Percentiles rank a stretch among this genome's conserved stretches.
These are phyloP conservation scores for Podospora pseudopauciseta DNA, from an alignment of 495 filamentous ascomycete species.

Conservation along the genomic window DNA sequence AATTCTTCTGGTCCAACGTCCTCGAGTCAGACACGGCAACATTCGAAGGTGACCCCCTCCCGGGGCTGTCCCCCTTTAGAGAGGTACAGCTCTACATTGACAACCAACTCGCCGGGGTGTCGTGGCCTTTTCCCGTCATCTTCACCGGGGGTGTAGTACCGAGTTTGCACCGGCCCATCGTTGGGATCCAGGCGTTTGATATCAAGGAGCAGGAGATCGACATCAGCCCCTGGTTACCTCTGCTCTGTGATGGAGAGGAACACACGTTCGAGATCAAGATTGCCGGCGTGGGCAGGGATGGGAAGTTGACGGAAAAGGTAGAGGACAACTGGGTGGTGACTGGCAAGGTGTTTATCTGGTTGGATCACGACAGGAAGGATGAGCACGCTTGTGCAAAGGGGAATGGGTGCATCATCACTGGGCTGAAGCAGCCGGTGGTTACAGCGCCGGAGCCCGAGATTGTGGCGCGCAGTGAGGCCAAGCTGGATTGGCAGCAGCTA, in stretches of 20 bases:
- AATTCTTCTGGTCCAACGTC: constrained; percentile 90
- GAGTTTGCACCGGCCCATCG: constrained; percentile 77
- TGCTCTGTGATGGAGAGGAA: constrained; percentile 58
- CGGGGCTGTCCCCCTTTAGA: constrained; percentile 73
- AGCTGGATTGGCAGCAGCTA: constrained; percentile 44
- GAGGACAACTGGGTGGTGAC: constrained; percentile 75
- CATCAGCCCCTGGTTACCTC: constrained; percentile 70
- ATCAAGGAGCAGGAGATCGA: constrained; percentile 79
- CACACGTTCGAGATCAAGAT: constrained; percentile 73
- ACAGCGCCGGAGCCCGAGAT: constrained; percentile 27
- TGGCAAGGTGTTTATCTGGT: constrained; percentile 77
- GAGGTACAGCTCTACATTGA: constrained; percentile 82
- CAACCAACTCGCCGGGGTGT: constrained; percentile 68
- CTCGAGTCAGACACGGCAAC: constrained; percentile 58
- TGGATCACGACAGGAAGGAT: constrained; percentile 38
- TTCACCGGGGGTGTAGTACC: constrained; percentile 87
- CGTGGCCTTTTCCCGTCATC: constrained; percentile 82
- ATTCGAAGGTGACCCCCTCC: constrained; percentile 58
- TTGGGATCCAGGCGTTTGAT: constrained; percentile 82
- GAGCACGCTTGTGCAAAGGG: background rate
- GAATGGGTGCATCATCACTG: background rate
- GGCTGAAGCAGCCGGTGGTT: constrained; percentile 8
- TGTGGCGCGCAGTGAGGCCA: constrained; percentile 36
- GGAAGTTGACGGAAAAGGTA: constrained; percentile 55
- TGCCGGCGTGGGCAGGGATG: constrained; percentile 54